Percentiles rank a stretch among this genome's conserved stretches.
Evolutionary conservation across 1,284 basidiomycete species (phyloP).

Genomic region (Xanthoconium separans): DNA sequence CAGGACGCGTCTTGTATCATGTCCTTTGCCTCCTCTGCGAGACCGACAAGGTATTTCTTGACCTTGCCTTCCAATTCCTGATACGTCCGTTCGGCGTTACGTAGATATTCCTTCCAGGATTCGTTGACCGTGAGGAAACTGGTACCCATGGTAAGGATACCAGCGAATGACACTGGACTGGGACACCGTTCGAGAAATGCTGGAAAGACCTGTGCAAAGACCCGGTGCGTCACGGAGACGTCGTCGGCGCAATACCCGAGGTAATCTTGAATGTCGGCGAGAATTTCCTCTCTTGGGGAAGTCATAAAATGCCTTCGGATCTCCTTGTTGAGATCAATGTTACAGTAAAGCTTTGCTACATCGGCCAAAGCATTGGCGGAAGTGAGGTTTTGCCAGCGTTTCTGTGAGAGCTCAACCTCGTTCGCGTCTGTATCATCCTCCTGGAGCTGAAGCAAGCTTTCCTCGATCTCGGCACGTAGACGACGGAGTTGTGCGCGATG

Average conservation of each 20-base stretch:
- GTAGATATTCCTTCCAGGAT: conserved; percentile 83
- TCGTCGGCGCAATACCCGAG: conserved; percentile 90
- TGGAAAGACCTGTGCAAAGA: conserved; percentile 82
- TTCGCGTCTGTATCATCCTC: conserved; percentile 40
- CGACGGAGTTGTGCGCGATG: conserved; percentile 42
- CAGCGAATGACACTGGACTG: conserved; percentile 91
- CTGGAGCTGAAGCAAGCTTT: conserved; percentile 37
- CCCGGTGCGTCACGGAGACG: conserved; percentile 81
- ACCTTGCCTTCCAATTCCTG: conserved; percentile 75
- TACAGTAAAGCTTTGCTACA: conserved; percentile 79
- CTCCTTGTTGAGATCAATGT: conserved; percentile 59
- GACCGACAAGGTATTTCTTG: conserved; percentile 59
- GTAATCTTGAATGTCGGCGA: background rate
- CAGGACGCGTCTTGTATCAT: conserved; percentile 52
- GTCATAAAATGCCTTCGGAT: conserved; percentile 57
- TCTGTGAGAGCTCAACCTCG: conserved; percentile 41
- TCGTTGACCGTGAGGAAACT: conserved; percentile 91
- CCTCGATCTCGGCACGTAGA: conserved; percentile 47
- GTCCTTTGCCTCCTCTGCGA: conserved; percentile 65
- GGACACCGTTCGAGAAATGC: conserved; percentile 85
- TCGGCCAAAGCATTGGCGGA: conserved; percentile 92
- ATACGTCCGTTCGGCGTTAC: conserved; percentile 79
- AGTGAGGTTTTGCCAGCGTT: conserved; percentile 91
- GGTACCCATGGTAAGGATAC: conserved; percentile 89
- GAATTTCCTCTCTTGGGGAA: background rate